Evolutionary conservation across 257 asterid species (phyloP), one percentile per base, ranked within the genome.

Genomic region (Solanum gracilifrons): DNA sequence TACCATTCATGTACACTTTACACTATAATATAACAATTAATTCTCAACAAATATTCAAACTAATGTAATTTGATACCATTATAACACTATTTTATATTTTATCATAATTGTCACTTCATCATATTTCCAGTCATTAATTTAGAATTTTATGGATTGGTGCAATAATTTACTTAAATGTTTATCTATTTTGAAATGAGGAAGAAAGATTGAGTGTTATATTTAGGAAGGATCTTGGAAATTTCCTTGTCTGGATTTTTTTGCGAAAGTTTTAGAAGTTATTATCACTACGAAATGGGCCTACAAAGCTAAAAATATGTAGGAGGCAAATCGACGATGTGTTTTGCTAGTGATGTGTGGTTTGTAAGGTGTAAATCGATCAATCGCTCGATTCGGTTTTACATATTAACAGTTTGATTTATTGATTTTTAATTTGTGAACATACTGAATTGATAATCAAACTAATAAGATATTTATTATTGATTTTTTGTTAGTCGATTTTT

Each of bases 191-290:
- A 41, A 39, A 77, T 25, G 60, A n/a, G 60, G 60, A 39, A 76
- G 21, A 76, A 1, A 41, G 37, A 43, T 43, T 43, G 64, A 43
- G 6, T 25, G 37, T 25, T 25, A 43, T 43, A 43, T 79, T 15
- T 43, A 27, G 18, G 82, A 73, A 73, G 29, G 5, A 20, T n/a
- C 48, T 80, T 46, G 39, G 85, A 80, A 80, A 60, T 80, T 80
- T 80, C 85, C 66, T 43, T 27, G 27, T 8, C 39, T 80, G 68
- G 85, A 80, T 80, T 80, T n/a, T 79, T 43, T 79, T 79, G 84
- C 62, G 9, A 7, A 79, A 79, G 84, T 25, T 41, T 37, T 23
- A n/a, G 58, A 3, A 76, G 7, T 75, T 37, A 12, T 64, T 18
- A n/a, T 36, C 32, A 37, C 33, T 75, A 37, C 16, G 58, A 75